phyloP scores from a whole-genome alignment of 306 rosid genomes.

The Nissolia schottii region DNA sequence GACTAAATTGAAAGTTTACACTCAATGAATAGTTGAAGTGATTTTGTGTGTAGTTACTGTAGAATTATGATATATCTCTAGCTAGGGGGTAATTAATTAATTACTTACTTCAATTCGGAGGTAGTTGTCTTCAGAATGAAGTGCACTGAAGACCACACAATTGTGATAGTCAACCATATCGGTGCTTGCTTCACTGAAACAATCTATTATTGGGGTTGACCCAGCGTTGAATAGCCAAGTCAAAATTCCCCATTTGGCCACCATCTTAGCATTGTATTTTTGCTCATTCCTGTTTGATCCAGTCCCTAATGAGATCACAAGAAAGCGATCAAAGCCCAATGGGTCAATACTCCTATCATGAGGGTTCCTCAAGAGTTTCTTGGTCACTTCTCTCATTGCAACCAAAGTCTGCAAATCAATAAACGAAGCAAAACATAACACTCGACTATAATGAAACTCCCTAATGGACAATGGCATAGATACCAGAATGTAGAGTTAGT shows the following conservation, averaged over 20 bases:
- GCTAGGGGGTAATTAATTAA: too few relatives aligned
- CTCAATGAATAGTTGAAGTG: too few relatives aligned
- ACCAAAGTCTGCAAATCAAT: constrained; percentile 34
- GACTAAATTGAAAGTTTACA: too few relatives aligned
- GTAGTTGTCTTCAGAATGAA: constrained; percentile 33
- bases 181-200: constrained; percentile 29
- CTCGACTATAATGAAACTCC: background rate
- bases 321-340: constrained; percentile 30
- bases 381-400: constrained; percentile 47
- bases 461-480: too few relatives aligned
- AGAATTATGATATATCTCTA: too few relatives aligned
- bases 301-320: constrained; percentile 45
- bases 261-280: constrained; percentile 31
- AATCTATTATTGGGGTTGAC: constrained; percentile 34
- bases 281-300: constrained; percentile 35
- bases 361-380: constrained; percentile 24
- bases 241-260: constrained; percentile 42
- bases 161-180: constrained; percentile 49
- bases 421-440: background rate
- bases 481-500: too few relatives aligned
- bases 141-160: constrained; percentile 31
- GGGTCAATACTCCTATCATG: background rate
- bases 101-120: constrained; percentile 43
- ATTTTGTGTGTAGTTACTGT: too few relatives aligned
- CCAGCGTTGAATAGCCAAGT: constrained; percentile 37